Conservation (phyloP, 371 early-diverging fungal genomes). For the Mortierella sp. region DNA sequence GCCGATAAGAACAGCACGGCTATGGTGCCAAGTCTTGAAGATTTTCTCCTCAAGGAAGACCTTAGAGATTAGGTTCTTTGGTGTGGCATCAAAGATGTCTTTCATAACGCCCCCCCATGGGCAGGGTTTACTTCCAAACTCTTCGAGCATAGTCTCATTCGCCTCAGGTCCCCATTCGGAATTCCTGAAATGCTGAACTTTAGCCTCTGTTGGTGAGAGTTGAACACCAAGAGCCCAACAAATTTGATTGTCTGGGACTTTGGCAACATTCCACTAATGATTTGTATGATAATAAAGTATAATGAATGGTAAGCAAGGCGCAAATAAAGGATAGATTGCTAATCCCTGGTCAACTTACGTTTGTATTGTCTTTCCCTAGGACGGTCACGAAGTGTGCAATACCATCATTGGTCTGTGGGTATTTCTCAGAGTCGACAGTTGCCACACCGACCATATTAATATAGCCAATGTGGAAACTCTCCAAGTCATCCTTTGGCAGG, state of each 20-base stretch:
- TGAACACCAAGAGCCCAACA: conserved; percentile 17
- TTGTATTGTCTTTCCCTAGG: background rate
- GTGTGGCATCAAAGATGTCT: conserved; percentile 18
- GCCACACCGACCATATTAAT: conserved; percentile 8
- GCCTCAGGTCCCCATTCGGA: conserved; percentile 22
- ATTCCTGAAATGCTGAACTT: conserved; percentile 2
- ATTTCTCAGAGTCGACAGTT: conserved; percentile 9
- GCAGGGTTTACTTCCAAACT: background rate
- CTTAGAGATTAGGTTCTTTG: conserved; percentile 5
- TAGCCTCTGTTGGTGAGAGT: background rate
- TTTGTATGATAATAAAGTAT: too few relatives aligned
- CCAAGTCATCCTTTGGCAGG: background rate
- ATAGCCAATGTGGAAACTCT: background rate
- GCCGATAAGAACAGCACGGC: conserved; percentile 20
- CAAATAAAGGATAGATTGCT: too few relatives aligned
- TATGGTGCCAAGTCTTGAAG: conserved; percentile 21
- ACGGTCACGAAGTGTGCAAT: background rate
- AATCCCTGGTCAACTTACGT: background rate
- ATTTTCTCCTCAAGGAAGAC: conserved; percentile 20
- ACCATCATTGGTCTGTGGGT: background rate
- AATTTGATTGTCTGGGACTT: conserved; percentile 11
- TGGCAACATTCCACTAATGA: conserved; percentile 17
- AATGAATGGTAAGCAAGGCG: background rate
- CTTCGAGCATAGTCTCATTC: conserved; percentile 12
- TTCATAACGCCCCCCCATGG: conserved; percentile 16